Conservation (phyloP, 306 rosid species). For the Dalbergia cultrata region DNA sequence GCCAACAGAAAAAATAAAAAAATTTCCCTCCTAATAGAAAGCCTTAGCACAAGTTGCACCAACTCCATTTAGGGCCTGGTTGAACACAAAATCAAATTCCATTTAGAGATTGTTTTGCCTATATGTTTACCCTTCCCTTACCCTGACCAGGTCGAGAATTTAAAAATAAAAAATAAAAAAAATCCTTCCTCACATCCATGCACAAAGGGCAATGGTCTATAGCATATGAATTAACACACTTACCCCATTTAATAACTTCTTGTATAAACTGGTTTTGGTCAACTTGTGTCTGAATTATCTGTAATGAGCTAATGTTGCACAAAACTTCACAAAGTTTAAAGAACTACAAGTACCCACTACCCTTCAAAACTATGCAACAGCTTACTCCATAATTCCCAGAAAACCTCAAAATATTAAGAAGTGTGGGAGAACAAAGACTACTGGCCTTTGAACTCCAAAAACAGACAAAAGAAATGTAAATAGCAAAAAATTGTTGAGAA, state of each 20-base stretch:
- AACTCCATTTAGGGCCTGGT: not conserved
- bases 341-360: slow-evolving; percentile 2
- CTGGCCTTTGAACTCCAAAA: not conserved
- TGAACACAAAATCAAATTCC: not conserved
- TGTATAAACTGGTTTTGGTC: not conserved
- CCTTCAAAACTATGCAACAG: slow-evolving; percentile 32
- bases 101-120: not conserved
- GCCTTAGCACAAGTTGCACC: not conserved
- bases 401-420: slow-evolving; percentile 5
- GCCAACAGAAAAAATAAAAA: not conserved
- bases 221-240: not conserved
- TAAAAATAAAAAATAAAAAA: not conserved
- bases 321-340: slow-evolving; percentile 29
- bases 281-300: not conserved
- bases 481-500: not conserved
- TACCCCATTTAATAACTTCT: slow-evolving; percentile 7
- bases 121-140: not conserved
- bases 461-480: slow-evolving; percentile 1
- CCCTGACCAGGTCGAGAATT: not conserved
- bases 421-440: slow-evolving; percentile 7
- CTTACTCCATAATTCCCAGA: slow-evolving; percentile 4
- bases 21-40: not conserved
- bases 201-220: not conserved
- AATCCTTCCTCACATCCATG: not conserved
- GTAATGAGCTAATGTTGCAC: slow-evolving; percentile 1